Evolutionary conservation across 768 basidiomycete genomes (phyloP).

Genomic region (Boletus barrowsii): DNA sequence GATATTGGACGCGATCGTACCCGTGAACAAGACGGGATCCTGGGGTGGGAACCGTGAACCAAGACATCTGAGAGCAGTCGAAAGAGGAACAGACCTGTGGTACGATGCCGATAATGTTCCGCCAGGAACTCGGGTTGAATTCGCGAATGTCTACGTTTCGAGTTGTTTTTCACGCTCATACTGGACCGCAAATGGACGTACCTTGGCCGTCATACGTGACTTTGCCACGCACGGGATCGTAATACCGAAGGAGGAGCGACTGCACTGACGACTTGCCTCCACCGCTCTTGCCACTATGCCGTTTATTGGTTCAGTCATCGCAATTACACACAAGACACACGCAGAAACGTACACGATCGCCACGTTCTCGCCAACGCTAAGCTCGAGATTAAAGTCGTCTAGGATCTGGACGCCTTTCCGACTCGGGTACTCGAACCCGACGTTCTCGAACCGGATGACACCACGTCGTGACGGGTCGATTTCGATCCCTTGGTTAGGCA

Average conservation of each 20-base stretch:
- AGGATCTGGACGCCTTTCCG: slow-evolving; percentile 78
- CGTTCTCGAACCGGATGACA: slow-evolving; percentile 73
- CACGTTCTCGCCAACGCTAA: slow-evolving; percentile 82
- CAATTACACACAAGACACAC: not conserved
- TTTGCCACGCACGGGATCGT: slow-evolving; percentile 80
- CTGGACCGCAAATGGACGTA: slow-evolving; percentile 27
- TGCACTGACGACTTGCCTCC: slow-evolving; percentile 94
- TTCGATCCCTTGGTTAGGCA: slow-evolving; percentile 56
- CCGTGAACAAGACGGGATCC: slow-evolving; percentile 87
- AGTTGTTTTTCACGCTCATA: too few relatives aligned
- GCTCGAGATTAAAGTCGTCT: slow-evolving; percentile 76
- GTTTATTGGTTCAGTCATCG: not conserved
- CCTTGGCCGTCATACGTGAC: slow-evolving; percentile 87
- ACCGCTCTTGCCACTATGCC: slow-evolving; percentile 78
- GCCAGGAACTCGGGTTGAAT: slow-evolving; percentile 84
- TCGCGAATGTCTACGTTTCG: slow-evolving; percentile 67
- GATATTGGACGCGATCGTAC: slow-evolving; percentile 93
- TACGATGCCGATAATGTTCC: slow-evolving; percentile 86
- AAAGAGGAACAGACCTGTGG: slow-evolving; percentile 54
- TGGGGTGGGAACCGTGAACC: not conserved
- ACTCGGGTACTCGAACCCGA: slow-evolving; percentile 88
- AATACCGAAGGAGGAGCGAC: slow-evolving; percentile 82
- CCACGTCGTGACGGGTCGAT: slow-evolving; percentile 61
- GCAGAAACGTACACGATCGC: slow-evolving; percentile 78
- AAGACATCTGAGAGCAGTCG: rapidly evolving